These are phyloP conservation scores for Lentithecium fluviatile DNA, from an alignment of 495 filamentous ascomycete species.

Conservation along the genomic window DNA sequence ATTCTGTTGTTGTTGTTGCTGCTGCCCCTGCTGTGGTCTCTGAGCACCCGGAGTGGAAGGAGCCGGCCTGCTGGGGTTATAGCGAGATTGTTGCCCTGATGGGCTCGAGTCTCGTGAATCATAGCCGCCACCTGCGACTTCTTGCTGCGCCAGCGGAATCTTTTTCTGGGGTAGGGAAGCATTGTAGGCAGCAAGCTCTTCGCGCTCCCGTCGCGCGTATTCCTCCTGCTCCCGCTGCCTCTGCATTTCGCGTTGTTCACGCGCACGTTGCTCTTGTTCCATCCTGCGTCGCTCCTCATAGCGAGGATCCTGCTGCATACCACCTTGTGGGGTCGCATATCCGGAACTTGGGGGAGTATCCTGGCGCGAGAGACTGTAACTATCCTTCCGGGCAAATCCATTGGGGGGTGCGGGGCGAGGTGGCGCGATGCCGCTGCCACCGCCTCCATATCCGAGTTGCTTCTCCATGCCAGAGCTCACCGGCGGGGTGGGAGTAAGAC, in stretches of 20 bases:
- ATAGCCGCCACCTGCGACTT: constrained; percentile 59
- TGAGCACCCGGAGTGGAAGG: constrained; percentile 58
- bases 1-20: constrained; percentile 51
- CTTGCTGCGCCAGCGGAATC: constrained; percentile 79
- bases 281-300: background rate
- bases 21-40: constrained; percentile 49
- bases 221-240: constrained; percentile 42
- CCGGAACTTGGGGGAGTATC: constrained; percentile 27
- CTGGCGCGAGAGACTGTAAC: constrained; percentile 42
- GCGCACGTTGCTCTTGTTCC: constrained; percentile 37
- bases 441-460: constrained; percentile 60
- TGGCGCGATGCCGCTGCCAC: constrained; percentile 71
- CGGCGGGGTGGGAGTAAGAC: constrained; percentile 66
- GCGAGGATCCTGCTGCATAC: constrained; percentile 29
- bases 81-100: constrained; percentile 53
- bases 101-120: constrained; percentile 44
- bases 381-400: constrained; percentile 48
- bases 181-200: constrained; percentile 82
- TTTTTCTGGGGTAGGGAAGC: constrained; percentile 77
- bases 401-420: constrained; percentile 66
- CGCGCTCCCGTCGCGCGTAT: constrained; percentile 59
- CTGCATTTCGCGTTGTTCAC: constrained; percentile 55
- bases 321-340: constrained; percentile 21
- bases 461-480: constrained; percentile 58
- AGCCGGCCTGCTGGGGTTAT: constrained; percentile 75